Conservation (phyloP, 495 filamentous ascomycete species). For the Trypethelium eluteriae region DNA sequence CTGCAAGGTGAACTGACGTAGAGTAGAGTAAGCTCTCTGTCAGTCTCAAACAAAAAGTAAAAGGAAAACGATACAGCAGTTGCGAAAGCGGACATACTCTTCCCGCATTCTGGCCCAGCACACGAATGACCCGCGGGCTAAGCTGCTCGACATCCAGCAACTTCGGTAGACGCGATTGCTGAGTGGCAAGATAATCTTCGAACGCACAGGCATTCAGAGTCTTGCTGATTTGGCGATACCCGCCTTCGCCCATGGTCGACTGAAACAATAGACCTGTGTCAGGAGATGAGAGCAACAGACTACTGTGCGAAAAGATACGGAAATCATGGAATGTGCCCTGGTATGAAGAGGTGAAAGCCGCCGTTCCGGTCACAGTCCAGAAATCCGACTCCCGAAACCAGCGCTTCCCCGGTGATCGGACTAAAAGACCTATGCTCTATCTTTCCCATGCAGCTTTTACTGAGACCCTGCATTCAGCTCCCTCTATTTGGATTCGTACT, state of each 20-base stretch:
- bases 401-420: too few species aligned
- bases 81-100: conserved; percentile 45
- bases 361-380: too few species aligned
- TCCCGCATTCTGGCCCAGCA: conserved; percentile 73
- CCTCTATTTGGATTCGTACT: too few species aligned
- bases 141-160: conserved; percentile 39
- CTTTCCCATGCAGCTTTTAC: too few species aligned
- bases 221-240: conserved; percentile 44
- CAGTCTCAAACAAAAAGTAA: neutral
- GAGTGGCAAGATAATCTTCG: conserved; percentile 39
- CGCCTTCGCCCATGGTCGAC: conserved; percentile 28
- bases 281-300: neutral
- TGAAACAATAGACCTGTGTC: neutral
- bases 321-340: too few species aligned
- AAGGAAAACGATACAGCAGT: neutral
- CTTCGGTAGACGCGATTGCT: conserved; percentile 32
- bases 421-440: too few species aligned
- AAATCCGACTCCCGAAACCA: too few species aligned
- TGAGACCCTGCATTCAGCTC: too few species aligned
- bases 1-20: conserved; percentile 44
- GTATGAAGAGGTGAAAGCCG: too few species aligned
- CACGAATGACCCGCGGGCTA: conserved; percentile 37
- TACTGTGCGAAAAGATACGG: too few species aligned
- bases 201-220: conserved; percentile 40
- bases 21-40: conserved; percentile 9